Conservation (phyloP, 441 rosid genomes). For the Gossypium lobatum region DNA sequence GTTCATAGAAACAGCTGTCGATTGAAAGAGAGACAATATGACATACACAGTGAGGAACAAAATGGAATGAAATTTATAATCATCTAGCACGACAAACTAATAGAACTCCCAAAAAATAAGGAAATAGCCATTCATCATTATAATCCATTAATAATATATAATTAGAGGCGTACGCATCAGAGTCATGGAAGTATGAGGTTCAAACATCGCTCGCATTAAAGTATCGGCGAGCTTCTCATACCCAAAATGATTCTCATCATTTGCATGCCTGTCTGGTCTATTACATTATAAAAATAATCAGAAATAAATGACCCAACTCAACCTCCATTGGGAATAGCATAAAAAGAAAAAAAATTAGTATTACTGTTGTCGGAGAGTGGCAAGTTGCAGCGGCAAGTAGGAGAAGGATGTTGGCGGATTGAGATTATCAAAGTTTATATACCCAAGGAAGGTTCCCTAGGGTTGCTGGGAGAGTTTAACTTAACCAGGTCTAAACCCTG, state of each 20-base stretch:
- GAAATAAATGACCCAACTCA: neutral
- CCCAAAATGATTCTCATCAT: constrained; percentile 25
- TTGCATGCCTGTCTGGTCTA: constrained; percentile 8
- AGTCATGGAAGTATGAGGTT: constrained; percentile 37
- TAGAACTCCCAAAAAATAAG: too few species aligned
- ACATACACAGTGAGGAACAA: neutral
- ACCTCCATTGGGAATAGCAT: neutral
- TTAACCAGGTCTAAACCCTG: constrained; percentile 1
- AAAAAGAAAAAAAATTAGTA: neutral
- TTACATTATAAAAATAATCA: neutral
- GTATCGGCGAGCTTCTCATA: constrained; percentile 25
- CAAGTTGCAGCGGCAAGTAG: neutral
- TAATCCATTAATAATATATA: neutral
- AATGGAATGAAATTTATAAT: too few species aligned
- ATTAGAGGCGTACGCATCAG: constrained; percentile 21
- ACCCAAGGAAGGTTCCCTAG: neutral
- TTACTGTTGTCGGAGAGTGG: neutral
- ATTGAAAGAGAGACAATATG: neutral
- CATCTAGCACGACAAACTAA: too few species aligned
- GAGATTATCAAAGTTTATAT: neutral
- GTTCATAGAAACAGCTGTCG: neutral
- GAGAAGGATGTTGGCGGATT: neutral
- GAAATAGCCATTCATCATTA: too few species aligned
- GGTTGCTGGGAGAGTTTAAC: neutral
- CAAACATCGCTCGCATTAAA: constrained; percentile 22